Base-by-base conservation (phyloP, 495 filamentous ascomycete species). In the Apodospora peruviana region DNA sequence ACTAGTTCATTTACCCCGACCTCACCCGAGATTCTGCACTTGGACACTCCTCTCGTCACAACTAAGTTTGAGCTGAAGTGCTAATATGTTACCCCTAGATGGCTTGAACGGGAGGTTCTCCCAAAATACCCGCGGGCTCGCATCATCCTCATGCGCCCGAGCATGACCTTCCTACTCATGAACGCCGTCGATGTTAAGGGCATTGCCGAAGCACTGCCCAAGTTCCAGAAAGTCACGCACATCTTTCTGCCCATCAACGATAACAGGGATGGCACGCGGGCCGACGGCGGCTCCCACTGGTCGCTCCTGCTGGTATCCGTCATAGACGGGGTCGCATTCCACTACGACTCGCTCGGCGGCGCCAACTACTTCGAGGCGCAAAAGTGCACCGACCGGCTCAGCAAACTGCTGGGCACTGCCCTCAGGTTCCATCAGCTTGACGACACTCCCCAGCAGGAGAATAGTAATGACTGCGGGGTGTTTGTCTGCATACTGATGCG, bases 211-310 rank as follows among this genome's bases (percentile, higher is more conserved):
- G 87, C 86, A n/a, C 76, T 90, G 10, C 87, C 87, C 3, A 75
- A 94, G 64, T 94, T 98, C 71, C 62, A 66, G 40, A 76, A 76
- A 16, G 86, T 90, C 17, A 93, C 90, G 2, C 94, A 99, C 67
- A 90, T 97, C 62, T 99, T 99, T 71, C 82, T 97, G 14, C 94
- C 94, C 9, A 84, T 99, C 49, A 99, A 96, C 66, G 91, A 99
- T 69, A 85, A 80, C 57, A 78, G 78, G 9, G 85, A 90, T 51
- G 79, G 86, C 43, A 77, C 73, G 23, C 72, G 83, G 44, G 83
- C 90, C 18, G 91, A 96, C 71, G 89, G 89, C 39, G 94, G 94
- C 32, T 84, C 82, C 2, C 94, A 99, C 66, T 99, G 94, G 94
- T 95, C 88, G 2, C 73, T 99, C 4, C 82, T 99, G 0, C 76